Evolutionary conservation across 441 rosid genomes (phyloP), one percentile per base, ranked within the genome.

Genomic region (Brassica hybrid): DNA sequence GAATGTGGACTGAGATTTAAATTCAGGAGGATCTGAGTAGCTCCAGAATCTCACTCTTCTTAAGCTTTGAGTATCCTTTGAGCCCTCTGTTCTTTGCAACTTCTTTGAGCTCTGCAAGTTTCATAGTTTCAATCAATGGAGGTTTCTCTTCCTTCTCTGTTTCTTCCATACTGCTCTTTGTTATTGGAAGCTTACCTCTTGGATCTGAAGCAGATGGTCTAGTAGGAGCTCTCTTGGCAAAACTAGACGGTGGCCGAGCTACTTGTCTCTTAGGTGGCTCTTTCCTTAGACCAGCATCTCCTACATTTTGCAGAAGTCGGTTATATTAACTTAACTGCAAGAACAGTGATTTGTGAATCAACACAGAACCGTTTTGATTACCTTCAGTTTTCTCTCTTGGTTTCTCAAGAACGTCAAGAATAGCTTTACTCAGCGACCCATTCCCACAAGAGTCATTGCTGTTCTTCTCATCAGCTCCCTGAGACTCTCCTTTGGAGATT

Each of bases 1-100:
- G n/a, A 69, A 36, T 16, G 9, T 38, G 11, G 32, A 30, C 43
- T 18, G 32, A 21, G 21, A 32, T 0, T 45, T 64, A 17, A 36
- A 70, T 32, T 62, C 32, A 66, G 59, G 30, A 74, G 10, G 88
- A 79, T 61, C 81, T 84, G 0, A 90, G 73, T 45, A 84, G 60
- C 7, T 85, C 76, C 12, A 87, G 21, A 48, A 93, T 89, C 58
- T 87, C 84, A 52, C 73, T 70, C 67, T 89, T 94, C 84, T 85
- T 88, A 80, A 90, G 43, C 82, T 82, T 88, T 0, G 94, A 89
- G 84, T 85, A 90, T 11, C 97, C 90, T 83, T 83, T 85, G 30
- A 87, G 57, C 52, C 93, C 93, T 73, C 80, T 85, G 7, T 83
- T 79, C 83, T 92, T 92, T 2, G 93, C 96, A 43, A 87, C 68